These are phyloP conservation scores for Geranium brycei DNA, from an alignment of 345 rosid species.

Conservation along the genomic window DNA sequence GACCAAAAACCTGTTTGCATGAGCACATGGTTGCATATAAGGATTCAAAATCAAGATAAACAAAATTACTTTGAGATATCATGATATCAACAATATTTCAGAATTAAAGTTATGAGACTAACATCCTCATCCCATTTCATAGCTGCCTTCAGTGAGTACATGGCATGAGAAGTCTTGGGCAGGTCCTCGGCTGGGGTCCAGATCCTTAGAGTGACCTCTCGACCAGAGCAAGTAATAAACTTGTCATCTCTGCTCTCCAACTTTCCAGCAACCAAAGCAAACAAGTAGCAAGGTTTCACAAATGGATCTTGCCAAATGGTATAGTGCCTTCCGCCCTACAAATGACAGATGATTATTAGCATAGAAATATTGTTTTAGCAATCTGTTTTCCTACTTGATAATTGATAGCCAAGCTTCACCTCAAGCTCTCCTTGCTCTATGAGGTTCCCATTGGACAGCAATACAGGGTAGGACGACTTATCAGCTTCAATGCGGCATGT, in stretches of 20 bases:
- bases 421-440: constrained; percentile 63
- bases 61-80: constrained; percentile 1
- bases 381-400: background rate
- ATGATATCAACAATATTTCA: background rate
- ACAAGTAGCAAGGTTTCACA: constrained; percentile 93
- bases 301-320: constrained; percentile 96
- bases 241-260: constrained; percentile 83
- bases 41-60: constrained; percentile 7
- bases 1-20: constrained; percentile 73
- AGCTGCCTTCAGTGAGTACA: constrained; percentile 93
- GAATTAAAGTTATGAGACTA: constrained; percentile 14
- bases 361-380: constrained; percentile 2
- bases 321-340: constrained; percentile 81
- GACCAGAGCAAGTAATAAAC: constrained; percentile 70
- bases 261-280: constrained; percentile 90
- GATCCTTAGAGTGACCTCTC: constrained; percentile 65
- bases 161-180: constrained; percentile 92
- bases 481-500: constrained; percentile 89
- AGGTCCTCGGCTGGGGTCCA: constrained; percentile 93
- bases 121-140: constrained; percentile 99
- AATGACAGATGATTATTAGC: constrained; percentile 1
- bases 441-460: constrained; percentile 92
- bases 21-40: background rate
- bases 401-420: constrained; percentile 26
- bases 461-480: constrained; percentile 71